Conservation (phyloP, 2,329 filamentous ascomycete species). For the Emmonsiellopsis sp. region DNA sequence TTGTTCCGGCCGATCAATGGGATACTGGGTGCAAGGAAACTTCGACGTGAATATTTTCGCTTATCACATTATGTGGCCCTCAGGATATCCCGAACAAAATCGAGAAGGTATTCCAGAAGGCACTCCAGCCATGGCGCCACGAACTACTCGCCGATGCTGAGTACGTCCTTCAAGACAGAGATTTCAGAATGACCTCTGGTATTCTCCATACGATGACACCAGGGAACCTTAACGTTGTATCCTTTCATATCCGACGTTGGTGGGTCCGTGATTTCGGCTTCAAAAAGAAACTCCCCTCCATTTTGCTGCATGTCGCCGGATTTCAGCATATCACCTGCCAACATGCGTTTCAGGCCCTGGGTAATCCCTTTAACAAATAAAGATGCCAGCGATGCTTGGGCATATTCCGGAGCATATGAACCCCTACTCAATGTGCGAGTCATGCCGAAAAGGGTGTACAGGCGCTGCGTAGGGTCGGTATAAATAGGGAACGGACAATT, state of each 20-base stretch:
- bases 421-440: conserved; percentile 54
- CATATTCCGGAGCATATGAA: conserved; percentile 52
- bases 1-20: no score
- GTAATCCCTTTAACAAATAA: conserved; percentile 42
- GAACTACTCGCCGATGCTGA: conserved; percentile 39
- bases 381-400: conserved; percentile 42
- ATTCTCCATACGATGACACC: conserved; percentile 75
- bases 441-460: conserved; percentile 64
- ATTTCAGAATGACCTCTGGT: conserved; percentile 72
- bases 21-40: no score
- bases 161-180: conserved; percentile 52
- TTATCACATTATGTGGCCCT: no score
- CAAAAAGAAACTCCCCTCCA: conserved; percentile 72
- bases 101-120: no score
- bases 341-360: conserved; percentile 53
- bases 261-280: conserved; percentile 24
- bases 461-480: conserved; percentile 58
- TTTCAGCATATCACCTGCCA: conserved; percentile 50
- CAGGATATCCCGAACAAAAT: no score
- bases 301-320: conserved; percentile 60
- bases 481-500: conserved; percentile 65
- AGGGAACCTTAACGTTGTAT: conserved; percentile 56
- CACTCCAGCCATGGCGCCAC: no score
- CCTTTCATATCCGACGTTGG: conserved; percentile 12
- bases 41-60: no score